Percentiles rank a stretch among this genome's conserved stretches.
phyloP scores from a whole-genome alignment of 2,329 filamentous ascomycete genomes.

The Apiospora sp. region DNA sequence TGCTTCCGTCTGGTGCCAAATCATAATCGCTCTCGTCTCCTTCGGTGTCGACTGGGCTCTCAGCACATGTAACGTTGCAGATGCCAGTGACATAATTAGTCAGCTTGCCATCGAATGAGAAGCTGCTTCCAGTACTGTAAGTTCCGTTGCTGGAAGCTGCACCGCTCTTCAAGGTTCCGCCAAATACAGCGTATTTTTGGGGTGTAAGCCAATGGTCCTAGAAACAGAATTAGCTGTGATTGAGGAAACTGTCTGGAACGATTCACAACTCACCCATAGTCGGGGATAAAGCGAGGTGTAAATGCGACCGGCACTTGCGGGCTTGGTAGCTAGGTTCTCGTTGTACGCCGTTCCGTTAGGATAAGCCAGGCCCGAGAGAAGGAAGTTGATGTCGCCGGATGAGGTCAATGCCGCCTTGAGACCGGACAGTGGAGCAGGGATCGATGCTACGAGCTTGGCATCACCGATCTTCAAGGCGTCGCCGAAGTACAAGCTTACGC shows the following conservation, averaged over 20 bases:
- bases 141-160: not conserved
- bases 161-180: conserved; percentile 56
- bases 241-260: not conserved
- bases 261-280: conserved; percentile 55
- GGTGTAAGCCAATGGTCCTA: conserved; percentile 60
- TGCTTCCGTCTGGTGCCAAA: conserved; percentile 53
- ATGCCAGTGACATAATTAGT: conserved; percentile 47
- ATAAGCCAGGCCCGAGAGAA: conserved; percentile 60
- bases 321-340: conserved; percentile 53
- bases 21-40: conserved; percentile 68
- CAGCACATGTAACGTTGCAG: conserved; percentile 42
- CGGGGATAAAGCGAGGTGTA: conserved; percentile 65
- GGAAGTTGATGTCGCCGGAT: conserved; percentile 46
- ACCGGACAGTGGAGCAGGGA: conserved; percentile 49
- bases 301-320: conserved; percentile 59
- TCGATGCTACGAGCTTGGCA: conserved; percentile 45
- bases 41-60: conserved; percentile 56
- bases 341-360: conserved; percentile 67
- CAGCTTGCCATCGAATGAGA: conserved; percentile 40
- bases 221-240: conserved; percentile 24
- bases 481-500: conserved; percentile 48
- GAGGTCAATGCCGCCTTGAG: conserved; percentile 44
- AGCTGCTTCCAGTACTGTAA: conserved; percentile 33
- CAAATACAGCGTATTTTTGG: conserved; percentile 66
- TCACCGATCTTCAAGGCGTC: conserved; percentile 40